Conservation (phyloP, 2,329 filamentous ascomycete species). For the Microdochium nivale region DNA sequence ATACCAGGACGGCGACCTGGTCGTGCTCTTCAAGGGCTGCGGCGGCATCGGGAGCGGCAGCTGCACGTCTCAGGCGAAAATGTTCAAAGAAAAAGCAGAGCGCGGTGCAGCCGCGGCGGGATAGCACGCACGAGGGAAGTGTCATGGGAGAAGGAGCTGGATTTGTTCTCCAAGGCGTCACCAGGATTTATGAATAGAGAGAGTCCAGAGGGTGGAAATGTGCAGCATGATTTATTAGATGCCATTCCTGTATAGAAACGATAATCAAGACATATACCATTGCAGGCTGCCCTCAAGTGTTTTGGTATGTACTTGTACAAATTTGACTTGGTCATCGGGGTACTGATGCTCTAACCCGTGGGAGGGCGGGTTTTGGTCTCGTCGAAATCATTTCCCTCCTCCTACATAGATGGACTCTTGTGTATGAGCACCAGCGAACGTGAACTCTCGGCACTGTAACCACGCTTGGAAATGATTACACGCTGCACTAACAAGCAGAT, state of each 20-base stretch:
- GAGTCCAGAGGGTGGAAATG: neutral
- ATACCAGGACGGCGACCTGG: conserved; percentile 78
- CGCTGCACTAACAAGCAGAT: too few relatives aligned
- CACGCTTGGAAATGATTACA: too few relatives aligned
- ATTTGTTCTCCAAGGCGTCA: neutral
- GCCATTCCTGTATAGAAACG: neutral
- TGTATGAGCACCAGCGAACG: too few relatives aligned
- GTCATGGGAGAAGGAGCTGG: neutral
- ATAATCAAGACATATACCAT: neutral
- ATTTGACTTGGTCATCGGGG: too few relatives aligned
- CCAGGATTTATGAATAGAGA: neutral
- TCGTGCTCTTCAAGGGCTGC: conserved; percentile 73
- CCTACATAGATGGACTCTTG: too few relatives aligned
- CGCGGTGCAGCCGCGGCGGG: neutral
- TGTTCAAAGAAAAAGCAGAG: neutral
- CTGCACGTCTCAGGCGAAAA: neutral
- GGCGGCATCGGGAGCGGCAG: conserved; percentile 20
- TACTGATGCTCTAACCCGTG: too few relatives aligned
- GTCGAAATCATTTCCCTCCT: too few relatives aligned
- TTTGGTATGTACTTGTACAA: too few relatives aligned
- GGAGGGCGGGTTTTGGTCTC: too few relatives aligned
- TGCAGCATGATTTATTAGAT: neutral
- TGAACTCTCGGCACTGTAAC: too few relatives aligned
- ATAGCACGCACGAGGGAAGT: neutral
- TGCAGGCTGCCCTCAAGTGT: too few relatives aligned